phyloP scores from a whole-genome alignment of 2,329 filamentous ascomycete species.

The Emydomyces testavorans region DNA sequence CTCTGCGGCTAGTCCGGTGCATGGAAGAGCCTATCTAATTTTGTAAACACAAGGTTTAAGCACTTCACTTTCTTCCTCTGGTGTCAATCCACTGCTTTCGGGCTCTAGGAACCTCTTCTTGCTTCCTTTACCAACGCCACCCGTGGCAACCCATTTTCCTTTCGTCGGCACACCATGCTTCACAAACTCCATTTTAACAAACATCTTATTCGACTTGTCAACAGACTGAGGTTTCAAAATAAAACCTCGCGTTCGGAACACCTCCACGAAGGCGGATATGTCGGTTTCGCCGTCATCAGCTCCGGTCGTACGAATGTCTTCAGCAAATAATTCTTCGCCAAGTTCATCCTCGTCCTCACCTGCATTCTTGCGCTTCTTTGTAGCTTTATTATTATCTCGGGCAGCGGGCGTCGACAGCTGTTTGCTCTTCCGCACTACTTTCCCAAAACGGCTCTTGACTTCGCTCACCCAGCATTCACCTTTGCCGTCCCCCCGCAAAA shows the following conservation, averaged over 20 bases:
- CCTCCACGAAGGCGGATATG: constrained; percentile 74
- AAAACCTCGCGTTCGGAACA: constrained; percentile 70
- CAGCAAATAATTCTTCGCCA: constrained; percentile 47
- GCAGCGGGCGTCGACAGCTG: constrained; percentile 41
- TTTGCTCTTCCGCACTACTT: constrained; percentile 38
- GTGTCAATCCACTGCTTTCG: constrained; percentile 44
- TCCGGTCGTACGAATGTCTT: constrained; percentile 47
- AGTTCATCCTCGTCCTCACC: constrained; percentile 41
- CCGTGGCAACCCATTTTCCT: constrained; percentile 52
- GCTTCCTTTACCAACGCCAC: constrained; percentile 19
- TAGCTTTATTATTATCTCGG: constrained; percentile 34
- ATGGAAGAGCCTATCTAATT: constrained; percentile 47
- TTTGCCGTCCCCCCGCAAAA: constrained; percentile 71
- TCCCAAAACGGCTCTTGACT: constrained; percentile 84
- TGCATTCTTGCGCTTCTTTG: constrained; percentile 35
- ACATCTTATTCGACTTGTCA: constrained; percentile 92
- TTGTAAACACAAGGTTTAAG: constrained; percentile 97
- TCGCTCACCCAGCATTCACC: constrained; percentile 93
- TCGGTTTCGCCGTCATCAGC: constrained; percentile 64
- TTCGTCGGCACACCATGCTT: constrained; percentile 65
- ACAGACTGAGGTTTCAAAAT: constrained; percentile 62
- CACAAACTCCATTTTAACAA: constrained; percentile 90
- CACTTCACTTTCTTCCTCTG: constrained; percentile 55
- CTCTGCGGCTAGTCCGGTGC: neutral
- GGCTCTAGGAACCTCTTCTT: constrained; percentile 50